Evolutionary conservation across 2,329 filamentous ascomycete genomes (phyloP), one percentile per base, ranked within the genome.

Genomic region (Verticillium dahliae): DNA sequence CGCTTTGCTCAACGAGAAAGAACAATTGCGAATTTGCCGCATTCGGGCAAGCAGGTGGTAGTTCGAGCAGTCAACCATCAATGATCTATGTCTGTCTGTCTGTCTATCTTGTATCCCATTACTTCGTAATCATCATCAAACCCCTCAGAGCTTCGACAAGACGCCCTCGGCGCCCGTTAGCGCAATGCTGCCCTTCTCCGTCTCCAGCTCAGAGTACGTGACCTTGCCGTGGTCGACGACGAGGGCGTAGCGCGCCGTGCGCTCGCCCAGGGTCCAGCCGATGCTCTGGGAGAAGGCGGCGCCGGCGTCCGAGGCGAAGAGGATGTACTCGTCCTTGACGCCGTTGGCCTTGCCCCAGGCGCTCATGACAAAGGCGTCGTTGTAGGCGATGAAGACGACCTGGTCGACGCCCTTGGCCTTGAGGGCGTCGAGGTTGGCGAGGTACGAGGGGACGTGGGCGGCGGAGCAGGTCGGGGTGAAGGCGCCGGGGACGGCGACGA

Each of bases 281-380:
- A 93, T 84, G 72, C 82, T 82, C 81, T 89, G 87, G 75, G 86
- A 89, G 83, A 96, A 96, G 71, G 85, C 85, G 67, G 85, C 82
- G 61, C 76, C 77, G 67, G 75, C 71, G 75, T 96, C 92, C 69
- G 86, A 87, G 72, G 92, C 84, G 81, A 96, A 95, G 69, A 95
- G 81, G 67, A 85, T 81, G 62, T 75, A 82, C 68, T 94, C 88
- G 66, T 87, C 86, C 72, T 85, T 88, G 72, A 94, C 81, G 60
- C 83, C 82, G 78, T 96, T 94, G 72, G 92, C 91, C 85, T 96
- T 96, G 78, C 87, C 89, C 91, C 91, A 95, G 60, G 90, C 91
- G 69, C 86, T 88, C 90, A 94, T 94, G 75, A 96, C 92, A 73
- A 83, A 96, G 66, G 88, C 81, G 77, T 96, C 92, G 78, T 96